A percentile compares a stretch with the other conserved stretches of the same genome.
phyloP scores from a whole-genome alignment of 1,284 basidiomycete genomes.

The Puccinia novopanici region DNA sequence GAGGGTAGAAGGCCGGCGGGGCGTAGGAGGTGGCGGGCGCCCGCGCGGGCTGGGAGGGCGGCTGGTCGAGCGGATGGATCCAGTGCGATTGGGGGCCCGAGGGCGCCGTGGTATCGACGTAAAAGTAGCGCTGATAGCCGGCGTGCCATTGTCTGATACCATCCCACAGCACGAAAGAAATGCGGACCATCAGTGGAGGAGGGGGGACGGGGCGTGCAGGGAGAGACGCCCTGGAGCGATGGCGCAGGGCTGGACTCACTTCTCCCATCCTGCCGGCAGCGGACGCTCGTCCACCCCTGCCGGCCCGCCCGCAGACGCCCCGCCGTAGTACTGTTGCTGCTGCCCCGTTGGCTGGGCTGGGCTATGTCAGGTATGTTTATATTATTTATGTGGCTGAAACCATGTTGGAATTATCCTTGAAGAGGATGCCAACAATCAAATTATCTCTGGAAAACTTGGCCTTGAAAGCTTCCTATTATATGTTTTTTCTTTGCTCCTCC shows the following conservation, averaged over 20 bases:
- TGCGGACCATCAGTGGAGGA: background rate
- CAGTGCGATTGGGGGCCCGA: constrained; percentile 42
- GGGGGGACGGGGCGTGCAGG: too few relatives aligned
- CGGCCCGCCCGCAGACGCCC: background rate
- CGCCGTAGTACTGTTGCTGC: too few relatives aligned
- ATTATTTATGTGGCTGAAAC: background rate
- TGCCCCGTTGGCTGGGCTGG: too few relatives aligned
- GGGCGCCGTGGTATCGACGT: constrained; percentile 13
- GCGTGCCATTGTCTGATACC: constrained; percentile 48
- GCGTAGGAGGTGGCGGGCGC: too few relatives aligned
- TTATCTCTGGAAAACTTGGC: too few relatives aligned
- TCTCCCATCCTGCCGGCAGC: constrained; percentile 43
- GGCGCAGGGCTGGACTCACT: too few relatives aligned
- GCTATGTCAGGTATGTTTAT: too few relatives aligned
- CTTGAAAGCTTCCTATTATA: too few relatives aligned
- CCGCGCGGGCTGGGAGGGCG: background rate
- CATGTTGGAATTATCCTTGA: too few relatives aligned
- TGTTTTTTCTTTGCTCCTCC: too few relatives aligned
- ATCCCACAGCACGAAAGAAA: background rate
- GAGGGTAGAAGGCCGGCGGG: background rate
- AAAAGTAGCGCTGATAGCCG: constrained; percentile 28
- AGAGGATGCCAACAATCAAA: too few relatives aligned
- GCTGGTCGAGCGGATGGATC: constrained; percentile 37
- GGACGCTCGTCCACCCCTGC: background rate
- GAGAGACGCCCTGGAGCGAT: too few relatives aligned